Evolutionary conservation across 352 stramenopile genomes (phyloP).

Genomic region (Globisporangium megalacanthum): DNA sequence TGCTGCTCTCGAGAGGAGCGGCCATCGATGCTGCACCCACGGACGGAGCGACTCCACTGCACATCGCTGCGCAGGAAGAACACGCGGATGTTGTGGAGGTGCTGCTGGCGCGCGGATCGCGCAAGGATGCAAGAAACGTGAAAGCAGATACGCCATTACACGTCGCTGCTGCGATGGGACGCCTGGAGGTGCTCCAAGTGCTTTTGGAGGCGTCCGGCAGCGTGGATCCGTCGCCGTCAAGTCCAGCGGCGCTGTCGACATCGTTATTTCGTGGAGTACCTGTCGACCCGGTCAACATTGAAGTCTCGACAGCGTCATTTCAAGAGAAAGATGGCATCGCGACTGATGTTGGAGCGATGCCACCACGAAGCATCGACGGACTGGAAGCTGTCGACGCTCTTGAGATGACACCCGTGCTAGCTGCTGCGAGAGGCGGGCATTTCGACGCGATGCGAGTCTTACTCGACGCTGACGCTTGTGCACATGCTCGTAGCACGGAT

Average conservation of each 20-base stretch:
- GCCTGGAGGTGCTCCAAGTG: neutral
- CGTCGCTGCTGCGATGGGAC: neutral
- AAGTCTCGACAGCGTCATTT: no score
- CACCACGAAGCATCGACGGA: neutral
- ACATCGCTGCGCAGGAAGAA: constrained; percentile 19
- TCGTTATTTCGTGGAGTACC: no score
- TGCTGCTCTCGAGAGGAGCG: neutral
- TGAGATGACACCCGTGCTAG: neutral
- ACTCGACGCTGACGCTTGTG: neutral
- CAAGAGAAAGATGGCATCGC: no score
- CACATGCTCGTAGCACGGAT: neutral
- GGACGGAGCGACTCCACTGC: neutral
- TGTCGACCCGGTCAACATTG: no score
- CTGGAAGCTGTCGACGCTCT: neutral
- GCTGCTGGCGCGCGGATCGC: neutral
- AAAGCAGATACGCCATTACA: neutral
- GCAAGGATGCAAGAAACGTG: neutral
- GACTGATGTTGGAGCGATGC: no score
- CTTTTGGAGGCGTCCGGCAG: neutral
- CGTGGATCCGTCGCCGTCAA: no score
- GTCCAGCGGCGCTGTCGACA: no score
- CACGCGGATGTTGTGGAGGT: neutral
- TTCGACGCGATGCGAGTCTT: neutral
- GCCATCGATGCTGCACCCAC: neutral
- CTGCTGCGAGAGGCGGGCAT: neutral